These are phyloP conservation scores for Acanthamoeba lenticulata DNA, from an alignment of 208 protist genomes.

Conservation along the genomic window DNA sequence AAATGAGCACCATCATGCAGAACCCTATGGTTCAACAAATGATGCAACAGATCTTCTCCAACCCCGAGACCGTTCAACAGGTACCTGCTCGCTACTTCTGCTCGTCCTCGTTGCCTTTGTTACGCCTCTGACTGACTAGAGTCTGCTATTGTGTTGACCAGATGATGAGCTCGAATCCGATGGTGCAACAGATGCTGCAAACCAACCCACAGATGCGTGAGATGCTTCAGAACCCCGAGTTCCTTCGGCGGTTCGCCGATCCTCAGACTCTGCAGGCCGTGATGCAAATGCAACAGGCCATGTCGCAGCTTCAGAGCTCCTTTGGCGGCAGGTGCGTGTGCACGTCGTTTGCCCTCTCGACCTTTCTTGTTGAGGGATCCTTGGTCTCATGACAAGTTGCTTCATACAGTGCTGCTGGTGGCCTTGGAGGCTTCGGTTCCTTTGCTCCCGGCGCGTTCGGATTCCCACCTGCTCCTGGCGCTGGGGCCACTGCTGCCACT, in stretches of 20 bases:
- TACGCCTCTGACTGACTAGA: too few species aligned
- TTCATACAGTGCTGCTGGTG: neutral
- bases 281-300: constrained; percentile 78
- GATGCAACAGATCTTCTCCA: constrained; percentile 73
- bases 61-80: constrained; percentile 75
- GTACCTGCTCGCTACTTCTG: neutral
- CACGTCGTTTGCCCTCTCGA: neutral
- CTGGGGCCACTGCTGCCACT: neutral
- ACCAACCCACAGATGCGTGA: constrained; percentile 75
- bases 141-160: constrained; percentile 13
- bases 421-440: neutral
- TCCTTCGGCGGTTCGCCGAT: constrained; percentile 69
- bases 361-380: neutral
- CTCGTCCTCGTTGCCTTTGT: too few species aligned
- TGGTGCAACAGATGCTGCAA: constrained; percentile 33
- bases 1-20: constrained; percentile 67
- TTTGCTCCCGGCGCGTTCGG: constrained; percentile 55
- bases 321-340: neutral
- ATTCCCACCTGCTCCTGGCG: neutral
- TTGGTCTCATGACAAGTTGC: neutral
- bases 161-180: constrained; percentile 73
- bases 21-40: constrained; percentile 75
- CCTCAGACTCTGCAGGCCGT: constrained; percentile 78
- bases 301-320: constrained; percentile 40
- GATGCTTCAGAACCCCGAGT: constrained; percentile 71